These are phyloP conservation scores for Lactarius sanguifluus DNA, from an alignment of 768 basidiomycete species.

Conservation along the genomic window DNA sequence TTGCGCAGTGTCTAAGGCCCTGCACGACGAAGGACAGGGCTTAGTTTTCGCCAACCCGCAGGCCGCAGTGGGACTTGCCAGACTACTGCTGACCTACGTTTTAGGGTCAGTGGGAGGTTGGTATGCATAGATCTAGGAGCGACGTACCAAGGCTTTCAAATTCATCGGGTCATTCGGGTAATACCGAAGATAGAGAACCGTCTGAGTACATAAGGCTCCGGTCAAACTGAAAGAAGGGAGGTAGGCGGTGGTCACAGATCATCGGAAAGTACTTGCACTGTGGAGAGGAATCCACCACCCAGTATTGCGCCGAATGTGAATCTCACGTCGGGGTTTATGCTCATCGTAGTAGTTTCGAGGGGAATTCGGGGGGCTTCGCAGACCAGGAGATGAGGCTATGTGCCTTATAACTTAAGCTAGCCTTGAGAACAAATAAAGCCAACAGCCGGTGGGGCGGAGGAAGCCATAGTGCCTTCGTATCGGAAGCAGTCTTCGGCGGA, in stretches of 20 bases:
- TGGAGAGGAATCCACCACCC: conserved; percentile 12
- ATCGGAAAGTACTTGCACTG: conserved; percentile 11
- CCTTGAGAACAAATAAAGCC: background rate
- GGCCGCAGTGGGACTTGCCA: conserved; percentile 14
- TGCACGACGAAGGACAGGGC: background rate
- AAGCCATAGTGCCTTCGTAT: background rate
- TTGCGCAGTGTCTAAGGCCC: conserved; percentile 19
- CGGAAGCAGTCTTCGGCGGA: background rate
- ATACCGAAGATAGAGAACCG: conserved; percentile 15
- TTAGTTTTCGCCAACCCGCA: background rate
- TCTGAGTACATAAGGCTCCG: conserved; percentile 14
- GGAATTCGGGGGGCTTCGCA: background rate
- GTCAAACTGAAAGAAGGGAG: conserved; percentile 10
- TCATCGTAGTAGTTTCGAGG: background rate
- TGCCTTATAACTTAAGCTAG: conserved; percentile 4
- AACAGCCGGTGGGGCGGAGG: background rate
- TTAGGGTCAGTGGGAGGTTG: background rate
- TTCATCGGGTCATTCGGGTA: conserved; percentile 13
- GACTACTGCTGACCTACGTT: conserved; percentile 13
- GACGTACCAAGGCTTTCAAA: conserved; percentile 22
- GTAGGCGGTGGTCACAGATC: background rate
- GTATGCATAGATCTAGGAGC: background rate
- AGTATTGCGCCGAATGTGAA: conserved; percentile 17
- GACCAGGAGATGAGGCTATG: background rate
- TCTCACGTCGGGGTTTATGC: conserved; percentile 18